Evolutionary conservation across 495 filamentous ascomycete species (phyloP), one percentile per base, ranked within the genome.

Genomic region (Lasiosphaeriaceae sp.): DNA sequence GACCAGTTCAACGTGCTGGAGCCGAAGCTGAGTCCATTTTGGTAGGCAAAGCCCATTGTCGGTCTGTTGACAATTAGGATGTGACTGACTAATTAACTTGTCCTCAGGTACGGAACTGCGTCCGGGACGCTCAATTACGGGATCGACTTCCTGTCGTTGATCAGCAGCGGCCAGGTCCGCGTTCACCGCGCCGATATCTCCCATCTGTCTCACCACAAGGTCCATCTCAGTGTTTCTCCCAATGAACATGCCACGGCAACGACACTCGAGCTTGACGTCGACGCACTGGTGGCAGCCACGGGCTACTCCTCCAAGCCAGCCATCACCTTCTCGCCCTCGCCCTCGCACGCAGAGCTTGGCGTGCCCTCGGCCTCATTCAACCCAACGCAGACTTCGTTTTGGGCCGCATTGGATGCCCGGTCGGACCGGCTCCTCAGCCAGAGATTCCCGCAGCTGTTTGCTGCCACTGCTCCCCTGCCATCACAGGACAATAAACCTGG

Each of bases 91-190:
- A 22, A 22, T 51, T 12, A 37, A 24, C 24, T 45, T 8, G 22
- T 8, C 1, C n/a, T n/a, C 20, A 64, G 62, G 62, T 67, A 67
- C 50, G 65, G 65, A 0, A 65, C 65, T 2, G 52, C 57, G 3
- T 67, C 65, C n/a, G 65, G 79, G 19, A 86, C 89, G 53, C 73
- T 90, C 47, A 90, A 90, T 68, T 90, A 89, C 61, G 77, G 79
- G 0, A 80, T 76, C 11, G 69, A 86, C 58, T 78, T 90, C 68
- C 82, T 85, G 65, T 77, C 83, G 17, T 67, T 81, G 6, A 70
- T 91, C 34, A 75, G 72, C 50, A 72, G 76, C 37, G 83, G 81
- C 1, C 78, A 69, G 9, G 79, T 89, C 22, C 72, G 76, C 9
- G 77, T 91, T 1, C 77, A 89, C 56, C 68, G 87, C 8, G 78